phyloP scores from a whole-genome alignment of 768 basidiomycete species.

The Saitozyma podzolica region DNA sequence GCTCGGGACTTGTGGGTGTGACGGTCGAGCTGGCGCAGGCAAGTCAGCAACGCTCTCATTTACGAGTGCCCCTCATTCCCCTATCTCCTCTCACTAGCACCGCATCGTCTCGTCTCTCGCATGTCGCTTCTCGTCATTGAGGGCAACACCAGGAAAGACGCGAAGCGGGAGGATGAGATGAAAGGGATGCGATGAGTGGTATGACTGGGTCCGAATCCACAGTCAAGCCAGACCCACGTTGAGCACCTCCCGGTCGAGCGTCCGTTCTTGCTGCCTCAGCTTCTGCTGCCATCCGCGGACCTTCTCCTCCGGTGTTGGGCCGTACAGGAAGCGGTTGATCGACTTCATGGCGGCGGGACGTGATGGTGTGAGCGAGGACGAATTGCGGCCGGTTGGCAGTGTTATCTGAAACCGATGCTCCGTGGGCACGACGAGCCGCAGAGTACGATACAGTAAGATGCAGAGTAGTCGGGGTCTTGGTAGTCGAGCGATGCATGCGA shows the following conservation, averaged over 20 bases:
- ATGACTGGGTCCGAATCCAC: neutral
- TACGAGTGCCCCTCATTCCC: too few species aligned
- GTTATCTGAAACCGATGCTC: too few species aligned
- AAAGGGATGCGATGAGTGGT: neutral
- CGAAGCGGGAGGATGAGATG: neutral
- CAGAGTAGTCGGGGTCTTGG: too few species aligned
- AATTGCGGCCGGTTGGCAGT: too few species aligned
- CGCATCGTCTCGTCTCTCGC: too few species aligned
- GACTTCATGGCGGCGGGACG: constrained; percentile 47
- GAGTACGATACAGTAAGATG: too few species aligned
- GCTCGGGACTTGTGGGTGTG: constrained; percentile 76
- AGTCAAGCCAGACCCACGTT: constrained; percentile 64
- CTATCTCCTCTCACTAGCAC: too few species aligned
- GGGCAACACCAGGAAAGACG: neutral
- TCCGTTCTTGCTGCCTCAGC: constrained; percentile 75
- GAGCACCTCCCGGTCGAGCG: constrained; percentile 89
- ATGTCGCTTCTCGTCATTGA: neutral
- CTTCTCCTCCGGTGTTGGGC: constrained; percentile 92
- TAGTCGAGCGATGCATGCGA: too few species aligned
- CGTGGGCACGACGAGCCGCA: too few species aligned
- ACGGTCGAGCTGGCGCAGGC: constrained; percentile 66
- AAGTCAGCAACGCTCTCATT: neutral
- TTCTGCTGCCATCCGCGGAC: constrained; percentile 88
- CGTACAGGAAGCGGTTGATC: constrained; percentile 89
- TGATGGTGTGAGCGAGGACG: too few species aligned